Percentiles rank a stretch among this genome's conserved stretches.
Evolutionary conservation across 2,329 filamentous ascomycete species (phyloP).

Genomic region (Fusarium nanum): DNA sequence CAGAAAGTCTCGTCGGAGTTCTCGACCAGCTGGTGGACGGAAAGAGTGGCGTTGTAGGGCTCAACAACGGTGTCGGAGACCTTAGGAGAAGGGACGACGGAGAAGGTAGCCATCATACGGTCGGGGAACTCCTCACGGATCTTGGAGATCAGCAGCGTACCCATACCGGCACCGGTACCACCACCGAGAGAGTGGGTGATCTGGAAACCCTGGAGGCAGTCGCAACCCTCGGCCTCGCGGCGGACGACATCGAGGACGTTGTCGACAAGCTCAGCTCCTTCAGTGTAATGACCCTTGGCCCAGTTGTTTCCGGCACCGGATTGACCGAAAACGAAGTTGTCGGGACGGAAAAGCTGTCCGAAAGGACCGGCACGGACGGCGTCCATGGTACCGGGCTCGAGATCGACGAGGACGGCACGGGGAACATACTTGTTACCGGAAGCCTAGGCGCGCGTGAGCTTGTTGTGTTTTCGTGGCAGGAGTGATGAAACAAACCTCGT

Average conservation of each 20-base stretch:
- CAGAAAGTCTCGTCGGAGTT: slow-evolving; percentile 99
- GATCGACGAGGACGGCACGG: slow-evolving; percentile 98
- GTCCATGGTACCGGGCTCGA: slow-evolving; percentile 99
- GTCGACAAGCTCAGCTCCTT: slow-evolving; percentile 99
- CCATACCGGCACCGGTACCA: slow-evolving; percentile 99
- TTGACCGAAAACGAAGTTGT: slow-evolving; percentile 99
- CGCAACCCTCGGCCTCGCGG: slow-evolving; percentile 97
- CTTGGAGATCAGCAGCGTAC: slow-evolving; percentile 99
- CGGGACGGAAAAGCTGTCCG: slow-evolving; percentile 98
- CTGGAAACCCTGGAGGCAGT: slow-evolving; percentile 99
- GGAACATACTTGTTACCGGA: slow-evolving; percentile 99
- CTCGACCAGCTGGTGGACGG: slow-evolving; percentile 98
- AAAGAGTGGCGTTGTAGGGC: slow-evolving; percentile 99
- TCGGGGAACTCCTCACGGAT: slow-evolving; percentile 99
- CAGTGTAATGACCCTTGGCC: slow-evolving; percentile 99
- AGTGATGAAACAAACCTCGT: slow-evolving; percentile 64
- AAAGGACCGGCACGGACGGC: slow-evolving; percentile 98
- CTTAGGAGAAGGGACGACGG: slow-evolving; percentile 98
- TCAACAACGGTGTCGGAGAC: slow-evolving; percentile 99
- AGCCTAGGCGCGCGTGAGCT: slow-evolving; percentile 67
- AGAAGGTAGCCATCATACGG: slow-evolving; percentile 99
- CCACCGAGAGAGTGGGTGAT: slow-evolving; percentile 99
- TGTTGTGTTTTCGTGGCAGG: neutral
- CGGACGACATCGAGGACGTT: slow-evolving; percentile 98
- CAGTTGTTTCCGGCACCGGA: slow-evolving; percentile 99